These are phyloP conservation scores for Paracamarosporium sp. DNA, from an alignment of 2,329 filamentous ascomycete species.

Conservation along the genomic window DNA sequence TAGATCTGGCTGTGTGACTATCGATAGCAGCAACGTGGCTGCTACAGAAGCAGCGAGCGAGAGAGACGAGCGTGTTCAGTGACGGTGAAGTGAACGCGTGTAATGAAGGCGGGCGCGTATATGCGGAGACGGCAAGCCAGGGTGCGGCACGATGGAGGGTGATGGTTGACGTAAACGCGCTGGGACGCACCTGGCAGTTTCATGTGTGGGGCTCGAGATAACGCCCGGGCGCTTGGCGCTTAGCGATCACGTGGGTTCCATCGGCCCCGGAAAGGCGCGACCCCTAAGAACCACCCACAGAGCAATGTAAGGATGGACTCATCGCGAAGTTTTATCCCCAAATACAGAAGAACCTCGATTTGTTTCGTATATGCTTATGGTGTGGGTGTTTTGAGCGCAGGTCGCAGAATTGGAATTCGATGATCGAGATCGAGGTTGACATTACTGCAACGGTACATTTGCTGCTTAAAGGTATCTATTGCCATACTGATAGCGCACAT, in stretches of 20 bases:
- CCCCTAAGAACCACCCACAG: too few relatives aligned
- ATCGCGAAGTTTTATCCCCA: too few relatives aligned
- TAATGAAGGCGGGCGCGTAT: slow-evolving; percentile 5
- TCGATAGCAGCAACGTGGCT: not conserved
- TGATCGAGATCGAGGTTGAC: too few relatives aligned
- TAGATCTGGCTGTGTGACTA: not conserved
- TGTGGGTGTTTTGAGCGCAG: too few relatives aligned
- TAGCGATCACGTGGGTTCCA: slow-evolving; percentile 3
- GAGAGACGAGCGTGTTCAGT: not conserved
- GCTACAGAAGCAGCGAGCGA: not conserved
- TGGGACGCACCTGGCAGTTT: slow-evolving; percentile 3
- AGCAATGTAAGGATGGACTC: too few relatives aligned
- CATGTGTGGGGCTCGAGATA: not conserved
- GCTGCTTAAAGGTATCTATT: too few relatives aligned
- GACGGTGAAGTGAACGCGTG: not conserved
- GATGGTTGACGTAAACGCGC: not conserved
- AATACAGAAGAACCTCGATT: too few relatives aligned
- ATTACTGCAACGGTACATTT: too few relatives aligned
- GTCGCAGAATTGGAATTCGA: too few relatives aligned
- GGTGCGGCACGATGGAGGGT: not conserved
- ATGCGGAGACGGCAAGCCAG: not conserved
- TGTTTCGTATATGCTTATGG: too few relatives aligned
- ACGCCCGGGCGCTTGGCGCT: not conserved
- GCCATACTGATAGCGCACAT: too few relatives aligned
- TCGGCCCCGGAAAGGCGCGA: too few relatives aligned